Percentiles rank a stretch among this genome's conserved stretches.
Evolutionary conservation across 169 alveolate species (phyloP).

Genomic region (Eimeria tenella): DNA sequence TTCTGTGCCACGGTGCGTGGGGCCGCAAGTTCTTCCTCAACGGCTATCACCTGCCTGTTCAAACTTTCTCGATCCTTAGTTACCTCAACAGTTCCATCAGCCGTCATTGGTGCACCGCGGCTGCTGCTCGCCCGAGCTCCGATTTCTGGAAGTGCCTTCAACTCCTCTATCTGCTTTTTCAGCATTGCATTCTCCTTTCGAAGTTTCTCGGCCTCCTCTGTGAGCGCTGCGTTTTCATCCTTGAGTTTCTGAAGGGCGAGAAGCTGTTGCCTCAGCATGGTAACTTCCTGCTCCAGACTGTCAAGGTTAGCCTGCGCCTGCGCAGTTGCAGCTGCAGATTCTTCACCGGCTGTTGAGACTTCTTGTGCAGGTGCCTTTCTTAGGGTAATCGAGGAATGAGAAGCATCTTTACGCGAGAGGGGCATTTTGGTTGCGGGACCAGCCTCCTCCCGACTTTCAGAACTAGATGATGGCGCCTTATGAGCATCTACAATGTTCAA

Average conservation of each 20-base stretch:
- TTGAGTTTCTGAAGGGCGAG: neutral
- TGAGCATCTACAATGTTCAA: neutral
- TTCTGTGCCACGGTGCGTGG: neutral
- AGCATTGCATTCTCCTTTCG: neutral
- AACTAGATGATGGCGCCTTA: neutral
- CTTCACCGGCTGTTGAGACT: slow-evolving; percentile 2
- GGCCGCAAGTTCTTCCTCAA: neutral
- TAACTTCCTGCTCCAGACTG: neutral
- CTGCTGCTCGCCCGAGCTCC: neutral
- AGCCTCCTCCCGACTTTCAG: neutral
- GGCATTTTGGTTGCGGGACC: neutral
- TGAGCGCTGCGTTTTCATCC: neutral
- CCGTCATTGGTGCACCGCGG: neutral
- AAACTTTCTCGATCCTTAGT: neutral
- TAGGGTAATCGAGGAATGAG: neutral
- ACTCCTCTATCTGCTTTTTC: neutral
- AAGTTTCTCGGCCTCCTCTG: neutral
- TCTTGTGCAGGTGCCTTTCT: neutral
- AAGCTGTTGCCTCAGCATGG: neutral
- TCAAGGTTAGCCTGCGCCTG: neutral
- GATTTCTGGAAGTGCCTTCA: neutral
- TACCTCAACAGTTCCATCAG: slow-evolving; percentile 15
- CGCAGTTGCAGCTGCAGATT: neutral
- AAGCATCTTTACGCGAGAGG: neutral
- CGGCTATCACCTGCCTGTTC: neutral